Base-by-base conservation (phyloP, 257 asterid species). In the Parsonsia alboflavescens region DNA sequence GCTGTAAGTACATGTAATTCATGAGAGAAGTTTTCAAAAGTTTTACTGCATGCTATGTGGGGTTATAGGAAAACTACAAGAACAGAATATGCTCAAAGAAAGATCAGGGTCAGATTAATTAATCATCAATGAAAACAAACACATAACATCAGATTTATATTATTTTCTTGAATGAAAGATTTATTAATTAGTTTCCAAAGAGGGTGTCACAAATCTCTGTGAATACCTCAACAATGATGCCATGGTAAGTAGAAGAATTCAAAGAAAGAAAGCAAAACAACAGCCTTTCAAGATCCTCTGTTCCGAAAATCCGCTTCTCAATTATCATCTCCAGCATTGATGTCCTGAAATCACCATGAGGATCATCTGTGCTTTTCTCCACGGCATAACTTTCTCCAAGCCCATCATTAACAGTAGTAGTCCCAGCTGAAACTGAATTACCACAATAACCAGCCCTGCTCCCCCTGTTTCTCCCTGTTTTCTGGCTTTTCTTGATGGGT, bases 291-390 rank as follows among this genome's bases (percentile, higher is more conserved):
- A 92, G 84, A 77, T 88, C 93, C 56, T 77, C 78, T 8, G 82
- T 83, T 75, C 86, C 90, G 44, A 90, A 88, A 0, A 91, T 88
- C 77, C 79, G 86, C 50, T 85, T 88, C 84, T 90, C 93, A 58
- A 87, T 68, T 41, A 92, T 90, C 97, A 92, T 92, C 80, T 92
- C 96, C 88, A 90, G 84, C 91, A 90, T 92, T 62, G 97, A 92
- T 70, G 77, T 85, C 78, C 91, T 88, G 78, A 92, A 92, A 69
- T 92, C 97, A 8, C 84, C 69, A 24, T 77, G 59, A 0, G 97
- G 97, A 70, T 92, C 97, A 15, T 68, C 75, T 75, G 97, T 73
- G 16, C 79, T 80, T 85, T 86, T 92, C 91, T 87, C 93, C 74
- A 87, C 90, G 48, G 94, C 92, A 33, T 73, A 72, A 62, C 90